Evolutionary conservation across 768 basidiomycete species (phyloP).

Genomic region (Sarcodon aspratus): DNA sequence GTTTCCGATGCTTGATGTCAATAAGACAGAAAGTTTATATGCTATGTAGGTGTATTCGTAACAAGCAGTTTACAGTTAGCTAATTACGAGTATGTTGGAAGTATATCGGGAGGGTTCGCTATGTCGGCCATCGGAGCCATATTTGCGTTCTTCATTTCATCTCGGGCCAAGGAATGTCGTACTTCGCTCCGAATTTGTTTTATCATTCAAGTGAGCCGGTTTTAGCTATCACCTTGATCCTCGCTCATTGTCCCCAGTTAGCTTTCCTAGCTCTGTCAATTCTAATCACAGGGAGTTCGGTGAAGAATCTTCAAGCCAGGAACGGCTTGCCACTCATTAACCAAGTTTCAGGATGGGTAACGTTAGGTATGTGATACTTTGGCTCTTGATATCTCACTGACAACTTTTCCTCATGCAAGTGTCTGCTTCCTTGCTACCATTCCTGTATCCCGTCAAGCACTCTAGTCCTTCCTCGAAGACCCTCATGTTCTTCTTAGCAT

Average conservation of each 20-base stretch:
- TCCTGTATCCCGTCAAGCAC: conserved; percentile 23
- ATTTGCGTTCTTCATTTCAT: conserved; percentile 3
- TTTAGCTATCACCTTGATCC: background rate
- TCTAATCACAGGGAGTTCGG: conserved; percentile 46
- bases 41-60: conserved; percentile 41
- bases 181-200: background rate
- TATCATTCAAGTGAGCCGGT: conserved; percentile 1
- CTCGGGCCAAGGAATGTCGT: background rate
- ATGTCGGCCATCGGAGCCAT: conserved; percentile 27
- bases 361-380: conserved; percentile 39
- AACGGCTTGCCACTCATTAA: conserved; percentile 49
- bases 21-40: conserved; percentile 51
- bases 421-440: conserved; percentile 39
- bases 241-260: conserved; percentile 20
- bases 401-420: conserved; percentile 19
- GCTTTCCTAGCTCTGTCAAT: conserved; percentile 34
- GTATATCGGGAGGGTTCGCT: conserved; percentile 27
- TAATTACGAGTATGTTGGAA: background rate
- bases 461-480: conserved; percentile 37
- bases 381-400: background rate
- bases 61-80: too few relatives aligned
- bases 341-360: conserved; percentile 53
- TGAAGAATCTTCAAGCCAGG: conserved; percentile 50
- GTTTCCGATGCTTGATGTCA: conserved; percentile 64
- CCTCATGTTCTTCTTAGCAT: conserved; percentile 55